These are phyloP conservation scores for Talaromyces sp. DNA, from an alignment of 2,329 filamentous ascomycete species.

Conservation along the genomic window DNA sequence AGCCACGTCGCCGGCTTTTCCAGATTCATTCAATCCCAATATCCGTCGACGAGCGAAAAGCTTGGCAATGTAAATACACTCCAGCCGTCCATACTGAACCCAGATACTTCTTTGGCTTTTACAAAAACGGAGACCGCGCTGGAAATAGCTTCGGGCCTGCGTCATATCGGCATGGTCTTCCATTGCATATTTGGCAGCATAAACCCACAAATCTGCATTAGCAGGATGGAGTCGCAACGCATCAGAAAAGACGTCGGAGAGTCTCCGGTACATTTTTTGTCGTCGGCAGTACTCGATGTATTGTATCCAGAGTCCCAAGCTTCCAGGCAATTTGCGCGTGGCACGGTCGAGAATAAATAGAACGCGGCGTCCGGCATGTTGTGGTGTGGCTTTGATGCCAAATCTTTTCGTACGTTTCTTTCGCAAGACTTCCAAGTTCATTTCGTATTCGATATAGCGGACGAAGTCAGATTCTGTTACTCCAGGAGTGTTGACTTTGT, in stretches of 20 bases:
- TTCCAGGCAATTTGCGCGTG: slow-evolving; percentile 79
- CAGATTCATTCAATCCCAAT: slow-evolving; percentile 57
- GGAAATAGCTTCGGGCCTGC: slow-evolving; percentile 79
- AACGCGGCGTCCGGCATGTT: slow-evolving; percentile 76
- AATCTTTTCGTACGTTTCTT: slow-evolving; percentile 80
- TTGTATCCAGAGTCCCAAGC: slow-evolving; percentile 79
- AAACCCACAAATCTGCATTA: slow-evolving; percentile 79
- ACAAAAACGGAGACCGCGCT: slow-evolving; percentile 87
- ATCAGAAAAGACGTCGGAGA: slow-evolving; percentile 60
- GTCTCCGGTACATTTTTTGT: slow-evolving; percentile 62
- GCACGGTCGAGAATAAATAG: slow-evolving; percentile 87
- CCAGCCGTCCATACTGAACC: slow-evolving; percentile 85
- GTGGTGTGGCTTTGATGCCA: slow-evolving; percentile 68
- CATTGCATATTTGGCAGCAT: slow-evolving; percentile 73
- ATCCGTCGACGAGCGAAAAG: slow-evolving; percentile 72
- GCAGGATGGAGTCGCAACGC: slow-evolving; percentile 83
- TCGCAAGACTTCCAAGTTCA: slow-evolving; percentile 69
- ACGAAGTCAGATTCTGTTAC: slow-evolving; percentile 76
- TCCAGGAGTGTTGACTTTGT: slow-evolving; percentile 80
- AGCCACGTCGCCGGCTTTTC: slow-evolving; percentile 43
- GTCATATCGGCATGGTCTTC: slow-evolving; percentile 84
- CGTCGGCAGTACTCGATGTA: slow-evolving; percentile 79
- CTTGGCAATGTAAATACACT: slow-evolving; percentile 88
- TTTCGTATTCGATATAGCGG: slow-evolving; percentile 73
- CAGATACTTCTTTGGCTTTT: slow-evolving; percentile 71